Evolutionary conservation across 2,329 filamentous ascomycete species (phyloP).

Genomic region (Hypoxylon sp.): DNA sequence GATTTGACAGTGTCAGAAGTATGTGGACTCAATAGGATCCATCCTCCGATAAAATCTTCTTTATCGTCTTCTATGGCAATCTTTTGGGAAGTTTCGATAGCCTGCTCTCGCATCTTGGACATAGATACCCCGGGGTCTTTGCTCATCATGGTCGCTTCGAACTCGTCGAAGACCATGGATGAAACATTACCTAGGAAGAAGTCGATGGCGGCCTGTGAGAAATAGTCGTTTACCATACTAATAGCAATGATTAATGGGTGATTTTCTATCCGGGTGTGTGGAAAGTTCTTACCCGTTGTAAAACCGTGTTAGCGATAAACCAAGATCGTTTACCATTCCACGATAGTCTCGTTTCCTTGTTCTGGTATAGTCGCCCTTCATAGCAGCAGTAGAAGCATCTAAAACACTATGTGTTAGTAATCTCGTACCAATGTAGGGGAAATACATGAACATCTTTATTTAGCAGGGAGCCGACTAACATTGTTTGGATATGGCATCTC

Average conservation of each 20-base stretch:
- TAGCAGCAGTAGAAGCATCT: conserved; percentile 88
- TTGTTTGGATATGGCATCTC: conserved; percentile 92
- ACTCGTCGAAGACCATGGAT: conserved; percentile 87
- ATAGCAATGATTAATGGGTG: no score
- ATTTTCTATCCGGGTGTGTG: no score
- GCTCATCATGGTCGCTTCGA: conserved; percentile 91
- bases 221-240: conserved; percentile 98
- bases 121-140: conserved; percentile 91
- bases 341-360: conserved; percentile 90
- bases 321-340: conserved; percentile 89
- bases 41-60: conserved; percentile 88
- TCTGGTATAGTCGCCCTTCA: conserved; percentile 96
- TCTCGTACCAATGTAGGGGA: neutral
- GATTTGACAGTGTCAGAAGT: conserved; percentile 73
- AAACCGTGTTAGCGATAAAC: conserved; percentile 82
- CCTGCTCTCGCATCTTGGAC: conserved; percentile 82
- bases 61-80: conserved; percentile 84
- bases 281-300: conserved; percentile 69
- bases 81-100: conserved; percentile 87
- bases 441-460: neutral
- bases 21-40: conserved; percentile 84
- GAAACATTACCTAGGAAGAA: conserved; percentile 91
- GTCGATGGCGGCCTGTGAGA: conserved; percentile 93
- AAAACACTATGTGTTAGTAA: conserved; percentile 5
- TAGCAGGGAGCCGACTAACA: conserved; percentile 52